These are phyloP conservation scores for Panaeolus cyanescens DNA, from an alignment of 768 basidiomycete genomes.

Conservation along the genomic window DNA sequence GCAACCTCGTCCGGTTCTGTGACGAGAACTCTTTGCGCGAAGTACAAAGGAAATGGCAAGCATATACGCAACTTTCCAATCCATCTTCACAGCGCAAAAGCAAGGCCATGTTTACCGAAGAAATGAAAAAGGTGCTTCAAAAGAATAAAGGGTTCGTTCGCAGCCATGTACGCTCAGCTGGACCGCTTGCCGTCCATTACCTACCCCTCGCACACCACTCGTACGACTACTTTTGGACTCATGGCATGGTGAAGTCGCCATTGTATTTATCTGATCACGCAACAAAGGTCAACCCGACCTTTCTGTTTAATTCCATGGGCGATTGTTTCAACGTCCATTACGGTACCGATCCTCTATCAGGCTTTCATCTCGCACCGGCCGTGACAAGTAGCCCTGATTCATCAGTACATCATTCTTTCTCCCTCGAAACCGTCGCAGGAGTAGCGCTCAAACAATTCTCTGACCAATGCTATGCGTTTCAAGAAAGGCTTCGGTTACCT, in stretches of 20 bases:
- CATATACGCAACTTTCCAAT: slow-evolving; percentile 28
- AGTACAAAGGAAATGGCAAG: slow-evolving; percentile 42
- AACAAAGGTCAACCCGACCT: slow-evolving; percentile 43
- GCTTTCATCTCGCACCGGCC: slow-evolving; percentile 42
- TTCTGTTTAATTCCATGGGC: slow-evolving; percentile 41
- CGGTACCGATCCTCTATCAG: slow-evolving; percentile 40
- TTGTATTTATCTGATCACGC: neutral
- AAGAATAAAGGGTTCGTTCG: neutral
- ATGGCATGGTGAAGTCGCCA: slow-evolving; percentile 18
- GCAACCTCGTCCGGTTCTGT: slow-evolving; percentile 36
- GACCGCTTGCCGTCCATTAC: slow-evolving; percentile 27
- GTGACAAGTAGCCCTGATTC: slow-evolving; percentile 20
- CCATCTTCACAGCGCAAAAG: slow-evolving; percentile 11
- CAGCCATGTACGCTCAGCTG: slow-evolving; percentile 32
- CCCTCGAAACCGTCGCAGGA: slow-evolving; percentile 25
- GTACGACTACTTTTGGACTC: slow-evolving; percentile 9
- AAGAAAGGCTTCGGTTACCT: slow-evolving; percentile 9
- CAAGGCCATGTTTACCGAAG: slow-evolving; percentile 17
- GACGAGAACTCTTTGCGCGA: slow-evolving; percentile 37
- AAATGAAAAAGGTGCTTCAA: slow-evolving; percentile 18
- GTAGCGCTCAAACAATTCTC: slow-evolving; percentile 35
- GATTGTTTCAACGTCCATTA: slow-evolving; percentile 43
- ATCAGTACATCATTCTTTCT: neutral
- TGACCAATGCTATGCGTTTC: slow-evolving; percentile 32
- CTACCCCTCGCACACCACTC: neutral